A percentile compares a stretch with the other conserved stretches of the same genome.
These are phyloP conservation scores for Sparassis latifolia DNA, from an alignment of 1,284 basidiomycete genomes.

Conservation along the genomic window DNA sequence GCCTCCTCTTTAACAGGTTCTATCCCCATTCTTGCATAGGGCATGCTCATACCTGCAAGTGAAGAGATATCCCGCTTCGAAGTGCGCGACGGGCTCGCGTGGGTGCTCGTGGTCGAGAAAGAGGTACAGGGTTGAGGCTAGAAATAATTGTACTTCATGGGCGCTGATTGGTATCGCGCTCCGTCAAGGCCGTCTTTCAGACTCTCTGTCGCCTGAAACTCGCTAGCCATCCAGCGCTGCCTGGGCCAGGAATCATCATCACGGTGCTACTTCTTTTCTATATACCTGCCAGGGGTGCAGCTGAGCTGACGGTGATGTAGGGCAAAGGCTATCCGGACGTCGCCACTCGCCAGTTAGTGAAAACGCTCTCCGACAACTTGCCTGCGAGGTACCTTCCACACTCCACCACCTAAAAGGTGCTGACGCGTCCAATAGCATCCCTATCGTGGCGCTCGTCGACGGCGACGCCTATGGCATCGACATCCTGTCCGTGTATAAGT, in stretches of 20 bases:
- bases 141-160: not conserved
- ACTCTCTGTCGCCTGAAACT: constrained; percentile 61
- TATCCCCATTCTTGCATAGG: constrained; percentile 33
- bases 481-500: constrained; percentile 81
- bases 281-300: not conserved
- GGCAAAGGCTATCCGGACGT: constrained; percentile 94
- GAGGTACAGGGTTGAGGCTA: constrained; percentile 48
- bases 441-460: constrained; percentile 78
- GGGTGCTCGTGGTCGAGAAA: constrained; percentile 88
- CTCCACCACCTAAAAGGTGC: not conserved
- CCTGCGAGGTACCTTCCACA: constrained; percentile 37
- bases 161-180: not conserved
- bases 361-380: constrained; percentile 60
- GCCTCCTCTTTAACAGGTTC: not conserved
- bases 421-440: constrained; percentile 40
- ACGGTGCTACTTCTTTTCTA: constrained; percentile 39
- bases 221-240: constrained; percentile 37
- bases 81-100: constrained; percentile 47
- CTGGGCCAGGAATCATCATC: constrained; percentile 61
- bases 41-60: constrained; percentile 66
- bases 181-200: constrained; percentile 77
- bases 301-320: constrained; percentile 31
- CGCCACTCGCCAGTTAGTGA: constrained; percentile 78
- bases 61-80: constrained; percentile 64
- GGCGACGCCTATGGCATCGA: constrained; percentile 87